These are phyloP conservation scores for Monotropa hypopitys DNA, from an alignment of 179 eudicot species.

Conservation along the genomic window DNA sequence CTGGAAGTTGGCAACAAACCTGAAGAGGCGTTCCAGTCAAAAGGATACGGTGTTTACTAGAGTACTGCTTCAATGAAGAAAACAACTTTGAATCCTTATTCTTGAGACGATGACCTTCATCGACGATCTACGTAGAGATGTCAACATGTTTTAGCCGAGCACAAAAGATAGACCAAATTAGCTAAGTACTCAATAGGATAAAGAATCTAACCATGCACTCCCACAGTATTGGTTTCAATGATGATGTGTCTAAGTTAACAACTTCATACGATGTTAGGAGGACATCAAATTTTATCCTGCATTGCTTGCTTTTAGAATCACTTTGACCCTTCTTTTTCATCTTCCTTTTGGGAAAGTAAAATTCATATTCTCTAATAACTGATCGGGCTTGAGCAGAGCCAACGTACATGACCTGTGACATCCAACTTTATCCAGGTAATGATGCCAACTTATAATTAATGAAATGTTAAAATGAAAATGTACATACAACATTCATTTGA, in stretches of 20 bases:
- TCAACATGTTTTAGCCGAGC: conserved; percentile 1
- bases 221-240: conserved; percentile 84
- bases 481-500: conserved; percentile 92
- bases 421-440: conserved; percentile 12
- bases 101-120: conserved; percentile 97
- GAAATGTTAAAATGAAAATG: neutral
- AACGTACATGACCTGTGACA: conserved; percentile 86
- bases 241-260: conserved; percentile 64
- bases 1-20: conserved; percentile 29
- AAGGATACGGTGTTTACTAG: conserved; percentile 69
- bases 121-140: conserved; percentile 56
- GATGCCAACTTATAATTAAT: conserved; percentile 1
- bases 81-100: conserved; percentile 95
- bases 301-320: conserved; percentile 62
- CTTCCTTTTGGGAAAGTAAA: conserved; percentile 72
- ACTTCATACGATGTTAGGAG: conserved; percentile 91
- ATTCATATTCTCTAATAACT: conserved; percentile 69
- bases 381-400: conserved; percentile 79
- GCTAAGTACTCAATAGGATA: neutral
- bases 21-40: conserved; percentile 99
- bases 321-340: conserved; percentile 68
- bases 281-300: conserved; percentile 87
- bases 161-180: too few relatives aligned
- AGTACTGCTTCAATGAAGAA: conserved; percentile 59
- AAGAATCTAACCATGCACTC: conserved; percentile 64